These are phyloP conservation scores for Sporodiniella umbellata DNA, from an alignment of 371 early-diverging fungal genomes.

Conservation along the genomic window DNA sequence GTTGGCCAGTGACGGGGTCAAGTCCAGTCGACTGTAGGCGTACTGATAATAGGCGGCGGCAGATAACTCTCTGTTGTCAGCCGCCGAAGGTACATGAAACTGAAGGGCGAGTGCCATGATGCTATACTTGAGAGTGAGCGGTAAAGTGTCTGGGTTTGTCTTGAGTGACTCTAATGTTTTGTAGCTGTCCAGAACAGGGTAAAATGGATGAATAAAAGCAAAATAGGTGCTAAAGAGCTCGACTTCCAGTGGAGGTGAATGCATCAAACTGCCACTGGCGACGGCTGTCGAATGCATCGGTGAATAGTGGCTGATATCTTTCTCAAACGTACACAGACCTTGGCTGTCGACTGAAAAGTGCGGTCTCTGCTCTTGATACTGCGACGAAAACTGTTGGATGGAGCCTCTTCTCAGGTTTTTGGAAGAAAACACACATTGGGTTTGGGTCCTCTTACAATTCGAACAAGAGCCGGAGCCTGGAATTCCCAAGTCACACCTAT, in stretches of 20 bases:
- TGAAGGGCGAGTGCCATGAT: conserved; percentile 8
- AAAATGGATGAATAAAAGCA: conserved; percentile 55
- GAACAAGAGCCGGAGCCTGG: conserved; percentile 37
- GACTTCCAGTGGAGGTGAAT: conserved; percentile 26
- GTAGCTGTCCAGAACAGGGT: conserved; percentile 56
- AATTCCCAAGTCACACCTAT: conserved; percentile 33
- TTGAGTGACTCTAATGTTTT: conserved; percentile 13
- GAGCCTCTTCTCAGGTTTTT: neutral
- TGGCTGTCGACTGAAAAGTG: conserved; percentile 11
- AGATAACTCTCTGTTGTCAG: neutral
- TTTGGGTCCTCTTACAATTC: conserved; percentile 26
- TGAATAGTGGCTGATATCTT: neutral
- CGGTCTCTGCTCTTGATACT: conserved; percentile 9
- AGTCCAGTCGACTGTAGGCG: conserved; percentile 1
- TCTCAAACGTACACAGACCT: conserved; percentile 18
- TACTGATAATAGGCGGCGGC: conserved; percentile 4
- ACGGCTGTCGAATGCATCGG: conserved; percentile 10
- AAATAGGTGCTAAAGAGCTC: conserved; percentile 60
- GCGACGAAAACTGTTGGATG: neutral
- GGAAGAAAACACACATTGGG: conserved; percentile 20
- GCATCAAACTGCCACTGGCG: neutral
- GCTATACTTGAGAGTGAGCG: neutral
- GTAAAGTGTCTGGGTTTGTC: neutral
- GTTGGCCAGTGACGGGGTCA: neutral
- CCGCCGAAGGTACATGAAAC: neutral